Base-by-base conservation (phyloP, 495 filamentous ascomycete genomes). In the Pyronema omphalodes region DNA sequence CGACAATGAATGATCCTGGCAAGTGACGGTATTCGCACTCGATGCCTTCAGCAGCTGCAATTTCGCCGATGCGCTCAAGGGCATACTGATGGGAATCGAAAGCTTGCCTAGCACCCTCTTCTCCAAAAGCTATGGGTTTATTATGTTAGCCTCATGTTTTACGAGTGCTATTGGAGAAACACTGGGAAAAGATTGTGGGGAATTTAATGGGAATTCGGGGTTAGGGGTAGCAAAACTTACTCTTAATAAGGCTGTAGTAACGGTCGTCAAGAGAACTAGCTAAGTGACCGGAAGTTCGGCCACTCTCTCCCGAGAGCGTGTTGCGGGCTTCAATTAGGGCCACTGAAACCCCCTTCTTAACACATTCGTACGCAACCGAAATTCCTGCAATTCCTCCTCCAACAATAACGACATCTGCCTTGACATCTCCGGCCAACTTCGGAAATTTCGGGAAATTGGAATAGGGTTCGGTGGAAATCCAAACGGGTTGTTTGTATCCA, bases 341-440 rank as follows among this genome's bases (percentile, higher is more conserved):
- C 5, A 77, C 74, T 0, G 64, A 51, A 35, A 69, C 57, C 19
- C 75, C 76, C 12, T 72, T 69, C n/a, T 23, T 59, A 50, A 78
- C 66, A 0, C 75, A 69, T 58, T 79, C 75, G 51, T 77, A 77
- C 3, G 76, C 74, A 6, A 63, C 67, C 2, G 68, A 70, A 29
- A 79, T 70, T 7, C 76, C 77, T 7, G 74, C 63, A 49, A 78
- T 78, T 35, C 77, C 75, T 33, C 73, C 69, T 11, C 77, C 76
- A 54, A 80, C 64, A 48, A 80, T 66, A 60, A 67, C 69, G 0
- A 76, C 64, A 47, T 77, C 74, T 0, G 68, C 70, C 8, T 65
- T 52, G 18, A 68, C 36, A 51, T 67, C 59, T 12, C 59, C 36
- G 17, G 39, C 48, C n/a, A 78, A 62, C 9, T 72, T 48, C 6